These are phyloP conservation scores for Pouteria campechiana DNA, from an alignment of 179 eudicot species.

Conservation along the genomic window DNA sequence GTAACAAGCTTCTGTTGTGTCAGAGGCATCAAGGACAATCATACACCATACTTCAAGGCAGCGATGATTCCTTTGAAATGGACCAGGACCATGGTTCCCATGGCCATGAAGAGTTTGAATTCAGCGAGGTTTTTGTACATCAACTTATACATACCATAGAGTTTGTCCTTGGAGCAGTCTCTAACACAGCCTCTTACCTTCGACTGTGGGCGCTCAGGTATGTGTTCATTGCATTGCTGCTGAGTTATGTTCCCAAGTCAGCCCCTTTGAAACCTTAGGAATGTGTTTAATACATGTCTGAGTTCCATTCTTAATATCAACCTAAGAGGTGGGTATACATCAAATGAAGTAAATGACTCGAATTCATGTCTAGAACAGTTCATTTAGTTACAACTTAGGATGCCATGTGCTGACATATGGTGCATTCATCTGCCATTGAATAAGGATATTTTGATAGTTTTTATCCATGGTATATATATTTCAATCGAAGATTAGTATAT, in stretches of 20 bases:
- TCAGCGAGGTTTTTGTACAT: conserved; percentile 67
- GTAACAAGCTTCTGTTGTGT: conserved; percentile 3
- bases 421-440: too few species aligned
- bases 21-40: conserved; percentile 64
- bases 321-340: too few species aligned
- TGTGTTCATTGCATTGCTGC: not conserved
- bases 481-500: too few species aligned
- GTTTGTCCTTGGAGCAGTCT: conserved; percentile 77
- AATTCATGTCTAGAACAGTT: too few species aligned
- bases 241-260: not conserved
- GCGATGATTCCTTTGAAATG: conserved; percentile 35
- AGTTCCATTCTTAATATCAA: too few species aligned
- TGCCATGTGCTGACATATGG: too few species aligned
- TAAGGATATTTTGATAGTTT: too few species aligned
- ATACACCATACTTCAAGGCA: conserved; percentile 31
- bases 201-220: conserved; percentile 88
- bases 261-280: not conserved
- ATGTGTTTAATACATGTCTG: too few species aligned
- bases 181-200: conserved; percentile 76
- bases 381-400: too few species aligned
- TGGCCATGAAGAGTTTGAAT: conserved; percentile 55
- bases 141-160: conserved; percentile 78
- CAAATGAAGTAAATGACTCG: too few species aligned
- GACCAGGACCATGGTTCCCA: conserved; percentile 44
- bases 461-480: too few species aligned